Base-by-base conservation (phyloP, 2,329 filamentous ascomycete genomes). In the Stylonectria norvegica region DNA sequence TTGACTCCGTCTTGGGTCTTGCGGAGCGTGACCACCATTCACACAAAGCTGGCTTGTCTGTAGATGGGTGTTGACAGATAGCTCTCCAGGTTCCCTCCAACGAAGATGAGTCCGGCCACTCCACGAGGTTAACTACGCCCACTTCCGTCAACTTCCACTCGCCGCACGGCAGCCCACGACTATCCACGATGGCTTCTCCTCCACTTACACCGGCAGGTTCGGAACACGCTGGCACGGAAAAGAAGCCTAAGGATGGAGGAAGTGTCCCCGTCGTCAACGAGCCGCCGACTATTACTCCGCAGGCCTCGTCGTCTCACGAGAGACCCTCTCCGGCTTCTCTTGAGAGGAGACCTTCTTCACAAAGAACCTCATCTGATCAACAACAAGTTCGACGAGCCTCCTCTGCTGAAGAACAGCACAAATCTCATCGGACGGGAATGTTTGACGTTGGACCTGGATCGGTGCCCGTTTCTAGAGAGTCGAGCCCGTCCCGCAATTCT, bases 131-230 rank as follows among this genome's bases (percentile, higher is more conserved):
- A 42, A 72, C 79, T 28, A 84, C 82, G 39, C 83, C 81, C 36
- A 79, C 67, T 48, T 82, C 84, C 48, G 82, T 82, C 38, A 72
- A 71, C 43, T 78, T 75, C 52, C 75, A 77, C 46, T 89, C 85
- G 42, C 82, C 85, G 20, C 76, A 75, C 59, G 70, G 80, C 28
- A 86, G 83, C 49, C 84, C 86, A 45, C 76, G 78, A 45, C 70
- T 78, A 31, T 80, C 83, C 43, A 79, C 85, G 42, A 78, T 94
- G 68, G 86, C 91, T 53, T 95, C 90, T 9, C 91, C 91, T 50
- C 89, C 89, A 29, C 75, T 97, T 37, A 96, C 90, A 10, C 91
- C 91, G 14, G 83, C 89, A 39, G 89, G 83, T 36, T 91, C 88
- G 30, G 68, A 68, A 15, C 66, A 65, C 61, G 60, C 53, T 31